Evolutionary conservation across 495 filamentous ascomycete genomes (phyloP).

Genomic region (Talaromyces borbonicus): DNA sequence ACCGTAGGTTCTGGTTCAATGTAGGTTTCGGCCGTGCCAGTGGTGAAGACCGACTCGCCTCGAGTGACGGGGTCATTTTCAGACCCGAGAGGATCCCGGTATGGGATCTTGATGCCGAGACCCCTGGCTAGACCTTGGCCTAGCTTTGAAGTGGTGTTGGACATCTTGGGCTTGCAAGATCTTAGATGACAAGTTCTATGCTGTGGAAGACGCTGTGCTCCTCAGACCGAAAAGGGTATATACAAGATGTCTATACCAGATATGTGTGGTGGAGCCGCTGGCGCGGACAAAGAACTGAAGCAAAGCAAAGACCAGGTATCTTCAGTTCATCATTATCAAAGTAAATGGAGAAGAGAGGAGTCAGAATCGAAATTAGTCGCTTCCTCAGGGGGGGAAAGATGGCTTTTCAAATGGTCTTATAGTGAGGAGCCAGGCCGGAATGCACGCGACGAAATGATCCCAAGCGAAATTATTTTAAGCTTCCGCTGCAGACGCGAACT

Average conservation of each 20-base stretch:
- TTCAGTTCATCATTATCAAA: no score
- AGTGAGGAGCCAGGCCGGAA: no score
- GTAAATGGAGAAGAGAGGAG: not conserved
- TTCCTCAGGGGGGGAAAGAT: not conserved
- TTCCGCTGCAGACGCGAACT: conserved; percentile 2
- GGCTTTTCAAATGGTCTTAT: conserved; percentile 2
- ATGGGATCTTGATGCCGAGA: conserved; percentile 77
- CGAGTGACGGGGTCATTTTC: conserved; percentile 47
- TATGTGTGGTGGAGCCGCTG: no score
- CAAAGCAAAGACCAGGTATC: no score
- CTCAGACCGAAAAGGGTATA: no score
- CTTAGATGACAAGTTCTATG: not conserved
- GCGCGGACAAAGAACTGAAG: no score
- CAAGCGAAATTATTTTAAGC: not conserved
- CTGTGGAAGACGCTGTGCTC: not conserved
- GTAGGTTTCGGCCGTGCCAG: conserved; percentile 67
- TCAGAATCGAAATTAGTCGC: not conserved
- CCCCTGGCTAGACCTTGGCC: conserved; percentile 68
- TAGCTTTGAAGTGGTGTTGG: conserved; percentile 39
- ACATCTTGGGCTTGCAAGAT: conserved; percentile 18
- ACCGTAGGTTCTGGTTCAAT: conserved; percentile 73
- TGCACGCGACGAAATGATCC: not conserved
- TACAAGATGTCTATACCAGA: no score
- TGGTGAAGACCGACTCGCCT: conserved; percentile 72
- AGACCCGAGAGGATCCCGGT: conserved; percentile 42